phyloP scores from a whole-genome alignment of 179 eudicot species.

The Heliamphora pulchella region DNA sequence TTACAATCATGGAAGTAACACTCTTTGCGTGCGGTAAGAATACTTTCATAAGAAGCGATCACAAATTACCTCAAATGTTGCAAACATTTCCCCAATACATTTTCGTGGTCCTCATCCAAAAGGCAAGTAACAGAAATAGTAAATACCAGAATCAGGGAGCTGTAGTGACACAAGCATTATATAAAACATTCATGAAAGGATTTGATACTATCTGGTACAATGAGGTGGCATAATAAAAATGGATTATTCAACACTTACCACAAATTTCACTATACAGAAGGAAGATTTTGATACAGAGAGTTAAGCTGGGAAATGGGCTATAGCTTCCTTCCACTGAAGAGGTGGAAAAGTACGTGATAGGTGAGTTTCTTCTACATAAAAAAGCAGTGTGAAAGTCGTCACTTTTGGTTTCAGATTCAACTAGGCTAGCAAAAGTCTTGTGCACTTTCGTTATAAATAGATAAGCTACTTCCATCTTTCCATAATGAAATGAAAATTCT shows the following conservation, averaged over 20 bases:
- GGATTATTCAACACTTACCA: not conserved
- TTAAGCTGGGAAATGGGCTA: not conserved
- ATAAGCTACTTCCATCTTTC: not conserved
- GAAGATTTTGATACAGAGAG: not conserved
- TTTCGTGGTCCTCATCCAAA: slow-evolving; percentile 98
- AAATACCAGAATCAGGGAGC: not conserved
- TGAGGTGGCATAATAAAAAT: not conserved
- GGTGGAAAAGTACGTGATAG: not conserved
- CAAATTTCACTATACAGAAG: not conserved
- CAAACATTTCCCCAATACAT: slow-evolving; percentile 95
- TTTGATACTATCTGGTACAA: not conserved
- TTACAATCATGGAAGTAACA: not conserved
- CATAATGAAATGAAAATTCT: no score
- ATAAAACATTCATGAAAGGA: not conserved
- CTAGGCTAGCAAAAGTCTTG: not conserved
- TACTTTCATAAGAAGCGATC: not conserved
- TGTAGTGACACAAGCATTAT: not conserved
- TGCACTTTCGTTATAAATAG: not conserved
- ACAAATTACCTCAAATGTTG: slow-evolving; percentile 78
- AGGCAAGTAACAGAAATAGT: slow-evolving; percentile 65
- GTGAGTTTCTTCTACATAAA: not conserved
- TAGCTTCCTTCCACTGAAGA: not conserved
- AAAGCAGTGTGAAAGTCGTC: not conserved
- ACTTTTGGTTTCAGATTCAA: not conserved
- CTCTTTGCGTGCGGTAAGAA: not conserved